Evolutionary conservation across 163 green algal genomes (phyloP), one percentile per base, ranked within the genome.

Genomic region (Scenedesmus sp.): DNA sequence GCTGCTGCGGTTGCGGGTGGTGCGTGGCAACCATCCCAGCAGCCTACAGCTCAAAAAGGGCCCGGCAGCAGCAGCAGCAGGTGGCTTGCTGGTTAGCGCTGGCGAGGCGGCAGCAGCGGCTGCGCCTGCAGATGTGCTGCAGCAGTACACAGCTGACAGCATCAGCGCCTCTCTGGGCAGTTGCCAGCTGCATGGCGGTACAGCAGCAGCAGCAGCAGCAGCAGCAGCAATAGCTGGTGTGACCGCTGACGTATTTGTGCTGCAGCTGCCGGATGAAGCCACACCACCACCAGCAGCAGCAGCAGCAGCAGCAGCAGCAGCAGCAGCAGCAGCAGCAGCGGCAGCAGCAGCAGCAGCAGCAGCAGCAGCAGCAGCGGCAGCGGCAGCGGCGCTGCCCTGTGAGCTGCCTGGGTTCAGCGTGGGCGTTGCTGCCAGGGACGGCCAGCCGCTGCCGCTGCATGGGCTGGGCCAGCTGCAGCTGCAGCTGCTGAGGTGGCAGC

Each of bases 401-500:
- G 1, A 57, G 55, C 26, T 89, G n/a, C 84, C 84, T 46, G 84
- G 26, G 7, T 26, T 82, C 3, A 59, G 10, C 9, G 10, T 89
- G 2, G 3, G 7, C 5, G 26, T 89, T n/a, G 10, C 60, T 64
- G n/a, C 84, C 6, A 52, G 84, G 4, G 60, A 89, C 82, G 84
- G 84, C 34, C 26, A 73, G 26, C 16, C 62, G 8, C 60, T 89
- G 9, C 84, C 70, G 4, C 84, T 55, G 4, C 18, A 74, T 4
- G 12, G n/a, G 4, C 26, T 89, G 60, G 59, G 34, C 0, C 84
- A 79, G n/a, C 84, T 89, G 59, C 18, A 23, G 60, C 56, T 89
- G 34, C 62, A 55, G 56, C 62, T 89, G 84, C 84, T 60, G 1
- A 79, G 26, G 18, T 89, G 84, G 84, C 23, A 86, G 79, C 79